Percentiles rank a stretch among this genome's conserved stretches.
phyloP scores from a whole-genome alignment of 2,329 filamentous ascomycete species.

The Fusarium concolor region DNA sequence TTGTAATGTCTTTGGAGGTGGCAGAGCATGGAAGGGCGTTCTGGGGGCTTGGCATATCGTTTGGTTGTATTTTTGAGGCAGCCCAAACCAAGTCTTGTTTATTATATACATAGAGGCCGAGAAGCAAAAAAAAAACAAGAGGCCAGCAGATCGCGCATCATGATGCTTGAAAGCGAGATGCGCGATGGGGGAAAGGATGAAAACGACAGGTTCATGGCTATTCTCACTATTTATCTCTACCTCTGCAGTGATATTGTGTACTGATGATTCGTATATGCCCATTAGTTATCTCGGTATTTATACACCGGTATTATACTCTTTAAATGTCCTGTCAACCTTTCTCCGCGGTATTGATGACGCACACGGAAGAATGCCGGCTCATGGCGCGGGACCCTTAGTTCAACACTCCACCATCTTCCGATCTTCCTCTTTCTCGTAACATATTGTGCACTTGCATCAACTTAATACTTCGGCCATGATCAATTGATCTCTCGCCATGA shows the following conservation, averaged over 20 bases:
- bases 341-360: slow-evolving; percentile 21
- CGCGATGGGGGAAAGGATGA: slow-evolving; percentile 38
- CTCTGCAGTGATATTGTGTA: neutral
- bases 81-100: slow-evolving; percentile 31
- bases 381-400: slow-evolving; percentile 15
- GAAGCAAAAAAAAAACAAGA: slow-evolving; percentile 10
- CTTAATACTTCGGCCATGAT: slow-evolving; percentile 39
- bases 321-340: neutral
- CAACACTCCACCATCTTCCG: slow-evolving; percentile 36
- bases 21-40: slow-evolving; percentile 48
- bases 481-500: slow-evolving; percentile 49
- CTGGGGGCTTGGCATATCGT: slow-evolving; percentile 33
- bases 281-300: neutral
- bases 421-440: slow-evolving; percentile 20
- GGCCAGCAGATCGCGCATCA: slow-evolving; percentile 37
- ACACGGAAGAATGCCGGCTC: slow-evolving; percentile 40
- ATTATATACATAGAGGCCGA: slow-evolving; percentile 45
- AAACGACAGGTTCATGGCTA: slow-evolving; percentile 36
- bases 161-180: slow-evolving; percentile 38
- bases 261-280: neutral
- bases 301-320: neutral
- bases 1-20: slow-evolving; percentile 46
- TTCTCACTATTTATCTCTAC: slow-evolving; percentile 19
- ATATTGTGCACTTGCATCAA: neutral
- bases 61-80: slow-evolving; percentile 19